Percentiles rank a stretch among this genome's conserved stretches.
Conservation (phyloP, 2,329 filamentous ascomycete species). For the Emmonsiellopsis sp. region DNA sequence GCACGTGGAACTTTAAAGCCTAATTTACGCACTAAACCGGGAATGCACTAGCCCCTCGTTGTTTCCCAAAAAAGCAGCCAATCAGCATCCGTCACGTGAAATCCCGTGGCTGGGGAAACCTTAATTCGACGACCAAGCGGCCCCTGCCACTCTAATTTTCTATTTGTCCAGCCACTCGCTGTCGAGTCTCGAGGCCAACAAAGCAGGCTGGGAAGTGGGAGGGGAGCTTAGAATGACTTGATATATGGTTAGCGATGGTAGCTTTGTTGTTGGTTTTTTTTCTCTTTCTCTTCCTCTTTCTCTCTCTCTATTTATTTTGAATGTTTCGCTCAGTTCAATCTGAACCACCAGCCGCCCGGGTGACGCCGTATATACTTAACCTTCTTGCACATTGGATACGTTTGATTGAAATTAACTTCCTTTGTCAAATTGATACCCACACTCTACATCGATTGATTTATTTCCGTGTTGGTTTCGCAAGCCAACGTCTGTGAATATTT, state of each 20-base stretch:
- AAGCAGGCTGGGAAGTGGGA: neutral
- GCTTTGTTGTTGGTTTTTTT: neutral
- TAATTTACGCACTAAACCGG: neutral
- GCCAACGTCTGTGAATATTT: no score
- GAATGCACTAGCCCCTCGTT: neutral
- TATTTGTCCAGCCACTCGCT: slow-evolving; percentile 1
- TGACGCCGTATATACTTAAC: neutral
- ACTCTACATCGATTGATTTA: no score
- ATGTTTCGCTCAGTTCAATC: neutral
- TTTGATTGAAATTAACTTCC: no score
- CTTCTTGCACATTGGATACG: no score
- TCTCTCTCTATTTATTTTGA: neutral
- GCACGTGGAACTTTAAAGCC: neutral
- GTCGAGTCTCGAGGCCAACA: neutral
- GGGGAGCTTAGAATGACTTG: neutral
- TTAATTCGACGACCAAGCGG: neutral
- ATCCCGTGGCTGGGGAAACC: neutral
- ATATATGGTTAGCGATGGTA: neutral
- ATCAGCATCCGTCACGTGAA: neutral
- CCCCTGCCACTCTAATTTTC: neutral
- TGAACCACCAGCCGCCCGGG: neutral
- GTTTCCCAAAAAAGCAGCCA: neutral
- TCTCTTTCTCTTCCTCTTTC: neutral
- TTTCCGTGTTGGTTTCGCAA: no score
- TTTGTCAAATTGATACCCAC: no score